Evolutionary conservation across 768 basidiomycete genomes (phyloP), one percentile per base, ranked within the genome.

Genomic region (Lactarius quietus): DNA sequence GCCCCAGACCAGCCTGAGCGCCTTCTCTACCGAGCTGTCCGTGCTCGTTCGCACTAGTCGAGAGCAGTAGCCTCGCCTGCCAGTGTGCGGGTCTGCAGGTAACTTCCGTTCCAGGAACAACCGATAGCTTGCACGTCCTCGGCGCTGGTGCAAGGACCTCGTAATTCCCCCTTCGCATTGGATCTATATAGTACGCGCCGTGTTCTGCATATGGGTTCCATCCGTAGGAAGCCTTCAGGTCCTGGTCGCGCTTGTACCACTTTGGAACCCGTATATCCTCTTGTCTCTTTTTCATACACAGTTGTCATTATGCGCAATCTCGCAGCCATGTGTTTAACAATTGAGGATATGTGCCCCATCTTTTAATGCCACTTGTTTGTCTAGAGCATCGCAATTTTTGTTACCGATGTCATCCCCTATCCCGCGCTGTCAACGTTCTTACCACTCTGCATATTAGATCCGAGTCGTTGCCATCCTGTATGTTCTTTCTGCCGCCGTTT

Each of bases 101-200:
- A 92, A 12, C 90, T 89, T 14, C 90, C 88, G 66, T 90, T 91
- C 93, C 93, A 94, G 2, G 91, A 90, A 70, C 88, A 90, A 3
- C 76, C 82, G 35, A 88, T 74, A 12, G 69, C 66, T 41, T 62
- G 65, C 17, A 80, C 74, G 29, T 71, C 66, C 20, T 20, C 63
- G 31, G 78, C 62, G n/a, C n/a, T n/a, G 23, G 58, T 51, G 15
- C 67, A 66, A 43, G 81, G 53, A 23, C 74, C 78, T 38, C 78
- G 71, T 39, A 90, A 74, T 74, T 95, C 93, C 17, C 78, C 78
- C 70, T 92, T 92, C 57, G 83, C 78, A 70, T 92, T 83, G 4
- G 90, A 88, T 69, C 65, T 63, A 86, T 79, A 72, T 91, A 89
- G 71, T 92, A 91, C 0, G 84, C 84, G 33, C 86, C 83, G 70